Evolutionary conservation across 805 yeast genomes (phyloP).

Genomic region (Nakazawaea populi): DNA sequence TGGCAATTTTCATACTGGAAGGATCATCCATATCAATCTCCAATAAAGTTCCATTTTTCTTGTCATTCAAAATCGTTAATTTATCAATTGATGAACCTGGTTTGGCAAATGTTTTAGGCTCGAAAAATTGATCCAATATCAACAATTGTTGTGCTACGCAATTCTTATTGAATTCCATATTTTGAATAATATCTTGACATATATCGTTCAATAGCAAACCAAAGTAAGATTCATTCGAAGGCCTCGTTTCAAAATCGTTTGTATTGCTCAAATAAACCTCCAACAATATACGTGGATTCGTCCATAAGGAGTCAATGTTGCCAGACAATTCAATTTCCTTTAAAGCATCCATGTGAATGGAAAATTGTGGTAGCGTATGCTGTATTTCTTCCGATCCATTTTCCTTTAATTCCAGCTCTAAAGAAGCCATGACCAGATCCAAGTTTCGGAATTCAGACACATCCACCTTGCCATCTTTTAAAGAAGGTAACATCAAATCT

Average conservation of each 20-base stretch:
- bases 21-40: constrained; percentile 30
- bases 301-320: constrained; percentile 64
- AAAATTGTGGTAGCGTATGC: constrained; percentile 20
- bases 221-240: constrained; percentile 42
- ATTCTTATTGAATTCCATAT: constrained; percentile 82
- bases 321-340: constrained; percentile 31
- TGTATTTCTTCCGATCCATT: constrained; percentile 20
- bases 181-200: constrained; percentile 65
- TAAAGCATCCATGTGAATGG: constrained; percentile 30
- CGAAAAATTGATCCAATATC: constrained; percentile 67
- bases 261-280: constrained; percentile 51
- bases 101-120: constrained; percentile 55
- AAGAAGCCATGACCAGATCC: constrained; percentile 25
- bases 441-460: constrained; percentile 37
- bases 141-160: constrained; percentile 83
- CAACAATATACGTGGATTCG: constrained; percentile 51
- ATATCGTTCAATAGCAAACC: constrained; percentile 71
- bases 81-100: constrained; percentile 78
- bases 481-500: constrained; percentile 46
- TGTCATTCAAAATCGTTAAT: constrained; percentile 33
- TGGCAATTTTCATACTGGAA: constrained; percentile 14
- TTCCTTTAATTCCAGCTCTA: constrained; percentile 8
- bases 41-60: constrained; percentile 21
- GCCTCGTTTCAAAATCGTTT: constrained; percentile 60
- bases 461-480: constrained; percentile 30